Evolutionary conservation across 768 basidiomycete species (phyloP), one percentile per base, ranked within the genome.

Genomic region (Austroboletus festivus): DNA sequence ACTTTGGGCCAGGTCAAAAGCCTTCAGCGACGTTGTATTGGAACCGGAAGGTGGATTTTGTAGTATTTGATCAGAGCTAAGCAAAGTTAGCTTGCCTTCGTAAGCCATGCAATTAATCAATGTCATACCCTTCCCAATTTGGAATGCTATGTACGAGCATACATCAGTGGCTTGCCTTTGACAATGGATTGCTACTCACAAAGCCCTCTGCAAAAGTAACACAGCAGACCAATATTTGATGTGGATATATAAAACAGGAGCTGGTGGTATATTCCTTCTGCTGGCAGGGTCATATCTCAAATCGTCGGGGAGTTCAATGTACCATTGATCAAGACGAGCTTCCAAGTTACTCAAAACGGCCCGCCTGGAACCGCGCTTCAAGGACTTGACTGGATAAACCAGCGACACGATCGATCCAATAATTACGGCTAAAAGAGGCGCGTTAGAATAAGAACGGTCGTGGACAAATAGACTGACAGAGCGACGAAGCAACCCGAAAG

Each of bases 211-310:
- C 33, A 90, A 72, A 31, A 91, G 70, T 12, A 91, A 71, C 5
- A 90, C 82, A 16, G 85, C 75, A 7, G 79, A 81, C 80, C 86
- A 87, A 62, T 91, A 90, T 53, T 86, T 75, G 47, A 87, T 74
- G 55, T 91, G 85, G 35, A 90, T 68, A 39, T 80, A 75, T 24
- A 89, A 63, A 21, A 89, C 74, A 45, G 83, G 80, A 1, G 88
- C 83, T 4, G 83, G 76, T 9, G 85, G 84, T 10, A 71, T 63
- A 9, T 64, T 68, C 41, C 78, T 71, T 56, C 78, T 77, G 54
- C 74, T 80, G 12, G 76, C 68, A 30, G 78, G 68, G 52, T 85
- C 82, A 57, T 78, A 85, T 39, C 76, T 74, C 21, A 91, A 72
- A 44, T 73, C 66, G 28, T 85, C 80, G 0, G 87, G 84, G 19